Evolutionary conservation across 768 basidiomycete genomes (phyloP).

Genomic region (Cystofilobasidium macerans): DNA sequence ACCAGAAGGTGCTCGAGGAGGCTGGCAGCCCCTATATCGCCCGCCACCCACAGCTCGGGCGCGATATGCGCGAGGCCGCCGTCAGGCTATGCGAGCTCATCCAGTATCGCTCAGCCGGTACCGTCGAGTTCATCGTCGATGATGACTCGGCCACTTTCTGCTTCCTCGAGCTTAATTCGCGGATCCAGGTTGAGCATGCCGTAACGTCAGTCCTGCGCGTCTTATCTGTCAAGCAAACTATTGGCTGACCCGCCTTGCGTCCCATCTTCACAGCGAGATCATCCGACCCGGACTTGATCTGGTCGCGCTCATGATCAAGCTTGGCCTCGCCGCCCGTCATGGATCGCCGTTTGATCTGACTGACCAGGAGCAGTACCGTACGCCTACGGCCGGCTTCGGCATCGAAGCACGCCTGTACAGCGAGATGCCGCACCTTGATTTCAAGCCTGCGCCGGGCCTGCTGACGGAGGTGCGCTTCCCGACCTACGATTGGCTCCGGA

Average conservation of each 20-base stretch:
- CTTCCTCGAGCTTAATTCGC: constrained; percentile 64
- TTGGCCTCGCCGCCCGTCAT: constrained; percentile 37
- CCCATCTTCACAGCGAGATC: constrained; percentile 38
- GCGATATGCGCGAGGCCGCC: constrained; percentile 49
- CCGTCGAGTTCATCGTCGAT: constrained; percentile 51
- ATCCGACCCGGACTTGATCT: constrained; percentile 51
- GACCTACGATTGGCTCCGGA: constrained; percentile 29
- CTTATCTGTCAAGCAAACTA: not conserved
- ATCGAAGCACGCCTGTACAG: constrained; percentile 54
- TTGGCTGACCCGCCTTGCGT: not conserved
- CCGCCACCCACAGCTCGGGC: constrained; percentile 42
- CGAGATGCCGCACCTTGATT: constrained; percentile 52
- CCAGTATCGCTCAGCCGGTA: constrained; percentile 52
- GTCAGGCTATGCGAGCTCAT: constrained; percentile 45
- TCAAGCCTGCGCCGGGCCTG: constrained; percentile 52
- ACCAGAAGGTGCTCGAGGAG: constrained; percentile 66
- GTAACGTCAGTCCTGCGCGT: constrained; percentile 40
- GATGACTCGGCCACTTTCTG: constrained; percentile 46
- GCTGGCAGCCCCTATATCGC: constrained; percentile 52
- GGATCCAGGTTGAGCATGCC: constrained; percentile 55
- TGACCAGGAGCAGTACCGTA: constrained; percentile 24
- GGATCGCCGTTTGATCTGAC: constrained; percentile 8
- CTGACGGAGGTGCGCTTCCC: constrained; percentile 46
- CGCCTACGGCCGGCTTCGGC: constrained; percentile 36
- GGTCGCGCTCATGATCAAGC: constrained; percentile 54